Evolutionary conservation across 352 stramenopile genomes (phyloP), one percentile per base, ranked within the genome.

Genomic region (Aphanomyces astaci): DNA sequence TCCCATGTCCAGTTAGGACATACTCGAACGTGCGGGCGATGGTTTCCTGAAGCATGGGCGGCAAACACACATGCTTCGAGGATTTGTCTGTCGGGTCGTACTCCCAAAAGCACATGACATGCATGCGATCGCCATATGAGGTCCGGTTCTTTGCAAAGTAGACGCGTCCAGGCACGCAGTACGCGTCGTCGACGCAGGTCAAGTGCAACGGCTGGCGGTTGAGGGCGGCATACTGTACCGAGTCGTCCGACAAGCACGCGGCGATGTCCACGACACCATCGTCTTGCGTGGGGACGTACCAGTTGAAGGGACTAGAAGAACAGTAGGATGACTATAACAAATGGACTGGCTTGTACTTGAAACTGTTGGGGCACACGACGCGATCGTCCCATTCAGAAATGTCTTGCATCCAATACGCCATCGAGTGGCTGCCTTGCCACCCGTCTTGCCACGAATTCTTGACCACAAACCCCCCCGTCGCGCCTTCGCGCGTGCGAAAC

Each of bases 371-470:
- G 48, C 81, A 87, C 74, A 89, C 80, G 55, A 75, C 80, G 22
- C 76, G 74, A 64, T 89, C 79, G 39, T 88, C 79, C 81, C 81
- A 88, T 31, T 89, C 78, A 31, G 79, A 80, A 53, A 89, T 77
- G 62, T 89, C 78, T 59, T 90, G 78, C 54, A 90, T 57, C 82
- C 80, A 90, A 60, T 86, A 90, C 73, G 84, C 79, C 45, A 82
- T 71, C 74, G 77, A 84, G 70, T 90, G 82, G 45, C 80, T 88
- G 51, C 82, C 82, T 32, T 79, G 77, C 27, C 82, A 79, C 32
- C 80, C 78, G 51, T 90, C 80, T 51, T 75, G 82, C 80, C 82
- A 90, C 66, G 82, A 90, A 75, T 90, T 90, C 74, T 90, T 90
- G 39, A 90, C 74, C 56, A 90, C 86, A 64, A 84, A 87, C 45